Conservation (phyloP, 2,329 filamentous ascomycete genomes). For the Aspergillus sp. region DNA sequence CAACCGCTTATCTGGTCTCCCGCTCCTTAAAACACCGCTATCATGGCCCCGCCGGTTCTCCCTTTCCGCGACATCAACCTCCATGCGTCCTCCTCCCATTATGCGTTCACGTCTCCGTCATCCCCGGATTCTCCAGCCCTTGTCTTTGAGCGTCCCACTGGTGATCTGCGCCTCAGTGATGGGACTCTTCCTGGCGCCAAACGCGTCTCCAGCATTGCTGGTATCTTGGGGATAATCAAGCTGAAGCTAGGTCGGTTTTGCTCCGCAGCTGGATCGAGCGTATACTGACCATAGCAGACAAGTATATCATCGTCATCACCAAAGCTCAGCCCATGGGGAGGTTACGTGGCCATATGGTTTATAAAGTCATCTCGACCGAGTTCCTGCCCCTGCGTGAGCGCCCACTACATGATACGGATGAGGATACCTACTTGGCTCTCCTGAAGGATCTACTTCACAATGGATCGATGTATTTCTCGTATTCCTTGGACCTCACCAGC, state of each 20-base stretch:
- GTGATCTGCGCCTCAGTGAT: constrained; percentile 78
- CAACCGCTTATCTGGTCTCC: constrained; percentile 3
- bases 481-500: constrained; percentile 93
- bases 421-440: constrained; percentile 79
- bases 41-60: constrained; percentile 34
- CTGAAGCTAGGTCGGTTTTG: constrained; percentile 67
- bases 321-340: constrained; percentile 86
- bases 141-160: constrained; percentile 82
- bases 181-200: constrained; percentile 65
- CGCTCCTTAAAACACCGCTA: constrained; percentile 2
- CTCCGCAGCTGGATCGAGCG: background rate
- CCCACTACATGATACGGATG: constrained; percentile 81
- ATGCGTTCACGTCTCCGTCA: constrained; percentile 93
- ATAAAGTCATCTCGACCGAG: constrained; percentile 83
- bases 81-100: constrained; percentile 81
- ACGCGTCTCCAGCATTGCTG: constrained; percentile 86
- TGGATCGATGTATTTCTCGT: constrained; percentile 95
- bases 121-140: constrained; percentile 80
- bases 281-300: constrained; percentile 48
- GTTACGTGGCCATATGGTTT: constrained; percentile 91
- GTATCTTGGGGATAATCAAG: constrained; percentile 89
- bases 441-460: constrained; percentile 73
- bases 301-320: constrained; percentile 93
- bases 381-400: constrained; percentile 90
- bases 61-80: constrained; percentile 97